Conservation (phyloP, 2,329 filamentous ascomycete genomes). For the Colletotrichum neosansevieriae region DNA sequence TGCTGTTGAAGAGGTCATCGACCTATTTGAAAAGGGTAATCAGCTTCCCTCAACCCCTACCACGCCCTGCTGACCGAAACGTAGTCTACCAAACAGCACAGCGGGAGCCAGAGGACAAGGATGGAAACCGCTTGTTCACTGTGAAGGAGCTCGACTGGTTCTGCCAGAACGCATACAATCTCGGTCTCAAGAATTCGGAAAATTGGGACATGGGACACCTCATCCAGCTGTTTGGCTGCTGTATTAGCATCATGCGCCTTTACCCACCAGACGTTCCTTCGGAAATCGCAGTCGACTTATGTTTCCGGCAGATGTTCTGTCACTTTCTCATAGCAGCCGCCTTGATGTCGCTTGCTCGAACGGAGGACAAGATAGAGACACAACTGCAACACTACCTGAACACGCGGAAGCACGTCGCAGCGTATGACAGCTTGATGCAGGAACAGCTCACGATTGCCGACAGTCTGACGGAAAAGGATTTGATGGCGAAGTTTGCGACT, state of each 20-base stretch:
- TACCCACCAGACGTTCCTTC: constrained; percentile 62
- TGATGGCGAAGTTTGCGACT: constrained; percentile 72
- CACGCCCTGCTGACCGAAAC: constrained; percentile 38
- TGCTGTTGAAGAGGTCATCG: constrained; percentile 64
- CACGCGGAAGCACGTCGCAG: constrained; percentile 69
- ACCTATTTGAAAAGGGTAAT: constrained; percentile 59
- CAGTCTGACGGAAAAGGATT: constrained; percentile 61
- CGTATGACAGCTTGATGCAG: constrained; percentile 65
- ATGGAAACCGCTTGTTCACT: constrained; percentile 66
- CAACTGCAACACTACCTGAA: constrained; percentile 72
- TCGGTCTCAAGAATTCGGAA: constrained; percentile 72
- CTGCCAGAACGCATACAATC: constrained; percentile 83
- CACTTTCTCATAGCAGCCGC: constrained; percentile 73
- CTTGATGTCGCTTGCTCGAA: constrained; percentile 64
- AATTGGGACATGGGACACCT: constrained; percentile 66
- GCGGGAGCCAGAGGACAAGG: constrained; percentile 51
- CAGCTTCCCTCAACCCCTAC: neutral
- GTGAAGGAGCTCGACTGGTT: constrained; percentile 84
- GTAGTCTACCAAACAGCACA: constrained; percentile 57
- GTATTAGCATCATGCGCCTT: constrained; percentile 62
- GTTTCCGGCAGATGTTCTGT: constrained; percentile 74
- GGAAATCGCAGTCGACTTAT: constrained; percentile 60
- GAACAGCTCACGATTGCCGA: constrained; percentile 54
- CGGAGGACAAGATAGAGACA: constrained; percentile 60
- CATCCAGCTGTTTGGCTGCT: constrained; percentile 67